Evolutionary conservation across 2,329 filamentous ascomycete species (phyloP).

Genomic region (Apiospora saccharicola): DNA sequence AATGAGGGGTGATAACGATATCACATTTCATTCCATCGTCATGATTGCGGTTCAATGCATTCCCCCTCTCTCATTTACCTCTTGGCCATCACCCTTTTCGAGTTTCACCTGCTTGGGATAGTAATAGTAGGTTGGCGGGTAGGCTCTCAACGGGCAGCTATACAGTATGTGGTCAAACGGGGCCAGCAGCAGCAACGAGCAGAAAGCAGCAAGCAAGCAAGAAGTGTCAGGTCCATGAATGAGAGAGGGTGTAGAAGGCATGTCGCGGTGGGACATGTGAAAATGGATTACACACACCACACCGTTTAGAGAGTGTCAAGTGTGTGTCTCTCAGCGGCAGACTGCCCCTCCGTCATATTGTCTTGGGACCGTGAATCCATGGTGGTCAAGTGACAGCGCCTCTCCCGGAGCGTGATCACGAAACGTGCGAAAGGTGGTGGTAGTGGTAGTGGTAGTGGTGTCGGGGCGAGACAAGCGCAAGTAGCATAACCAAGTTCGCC

Average conservation of each 20-base stretch:
- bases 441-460: slow-evolving; percentile 28
- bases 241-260: background rate
- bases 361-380: slow-evolving; percentile 29
- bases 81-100: background rate
- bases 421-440: slow-evolving; percentile 23
- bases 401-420: slow-evolving; percentile 37
- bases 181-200: background rate
- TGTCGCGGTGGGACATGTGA: slow-evolving; percentile 36
- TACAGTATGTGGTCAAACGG: background rate
- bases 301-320: background rate
- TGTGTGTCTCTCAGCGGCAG: background rate
- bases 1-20: slow-evolving; percentile 29
- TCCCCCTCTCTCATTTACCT: background rate
- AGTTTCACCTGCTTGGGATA: too few species aligned
- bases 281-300: slow-evolving; percentile 39
- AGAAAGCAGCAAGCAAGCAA: background rate
- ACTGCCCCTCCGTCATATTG: slow-evolving; percentile 25
- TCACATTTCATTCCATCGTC: slow-evolving; percentile 7
- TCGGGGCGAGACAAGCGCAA: background rate
- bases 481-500: background rate
- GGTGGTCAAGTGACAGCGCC: slow-evolving; percentile 39
- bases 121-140: background rate
- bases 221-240: too few species aligned
- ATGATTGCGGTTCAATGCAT: background rate
- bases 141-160: background rate